Evolutionary conservation across 2,329 filamentous ascomycete genomes (phyloP), one percentile per base, ranked within the genome.

Genomic region (Fusarium caatingaense): DNA sequence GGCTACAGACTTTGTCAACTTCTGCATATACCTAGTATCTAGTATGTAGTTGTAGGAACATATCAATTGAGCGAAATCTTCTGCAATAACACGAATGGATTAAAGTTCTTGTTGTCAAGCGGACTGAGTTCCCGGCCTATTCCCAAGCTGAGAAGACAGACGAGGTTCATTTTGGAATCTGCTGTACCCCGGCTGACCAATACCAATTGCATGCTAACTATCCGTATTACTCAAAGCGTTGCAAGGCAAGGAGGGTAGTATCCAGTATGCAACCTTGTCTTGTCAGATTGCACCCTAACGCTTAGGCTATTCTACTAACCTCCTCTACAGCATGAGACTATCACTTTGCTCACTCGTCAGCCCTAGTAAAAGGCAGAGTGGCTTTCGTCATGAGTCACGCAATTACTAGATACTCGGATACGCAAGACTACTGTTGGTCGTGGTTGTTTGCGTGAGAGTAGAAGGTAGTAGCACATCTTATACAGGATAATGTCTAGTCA

Each of bases 311-410:
- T 32, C 15, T 15, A 25, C 21, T 44, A 20, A 40, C 23, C 21
- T 30, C 46, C 21, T 30, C 46, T 32, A 30, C 25, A 18, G 30
- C 46, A 41, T 45, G 47, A 27, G 41, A 49, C 42, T 32, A 37
- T 56, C 42, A 25, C 15, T 40, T 21, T 37, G 30, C 23, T 68
- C 20, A 16, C 53, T 58, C 42, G 44, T 63, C 56, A 62, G 45
- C 49, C 56, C 23, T 63, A 30, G 51, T 57, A 46, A 55, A 65
- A 59, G 50, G 46, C 21, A 45, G 20, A 20, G 20, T 41, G 25
- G 44, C 15, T 64, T 69, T 62, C 71, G 72, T 76, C 57, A 74
- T 73, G 74, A 76, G 51, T 75, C 72, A 75, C 73, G 72, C 58
- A 72, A 68, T 58, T 55, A 28, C 40, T 60, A 41, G 28, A 21